Conservation (phyloP, 2,329 filamentous ascomycete species). For the Penicillium polonicum region DNA sequence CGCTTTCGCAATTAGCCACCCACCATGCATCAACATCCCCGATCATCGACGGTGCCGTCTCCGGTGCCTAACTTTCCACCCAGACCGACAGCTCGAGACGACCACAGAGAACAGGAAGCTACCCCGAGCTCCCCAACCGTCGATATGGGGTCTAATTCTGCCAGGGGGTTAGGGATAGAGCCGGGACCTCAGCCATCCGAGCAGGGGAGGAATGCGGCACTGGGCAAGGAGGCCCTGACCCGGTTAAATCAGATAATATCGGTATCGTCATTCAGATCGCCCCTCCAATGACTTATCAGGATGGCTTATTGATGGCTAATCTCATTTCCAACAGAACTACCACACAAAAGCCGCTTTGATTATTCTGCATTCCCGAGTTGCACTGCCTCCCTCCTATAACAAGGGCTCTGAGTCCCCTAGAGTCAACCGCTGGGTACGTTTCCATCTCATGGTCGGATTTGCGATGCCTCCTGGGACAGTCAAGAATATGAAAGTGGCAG, state of each 20-base stretch:
- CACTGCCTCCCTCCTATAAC: slow-evolving; percentile 59
- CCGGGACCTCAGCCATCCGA: slow-evolving; percentile 46
- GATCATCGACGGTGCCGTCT: slow-evolving; percentile 62
- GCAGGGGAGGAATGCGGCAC: slow-evolving; percentile 46
- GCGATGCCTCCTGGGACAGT: neutral
- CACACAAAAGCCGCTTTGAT: slow-evolving; percentile 83
- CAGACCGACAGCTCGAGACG: slow-evolving; percentile 72
- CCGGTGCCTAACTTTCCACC: slow-evolving; percentile 71
- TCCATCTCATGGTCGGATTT: neutral
- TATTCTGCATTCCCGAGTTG: slow-evolving; percentile 76
- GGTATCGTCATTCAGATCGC: slow-evolving; percentile 50
- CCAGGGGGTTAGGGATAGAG: slow-evolving; percentile 52
- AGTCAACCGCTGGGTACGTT: slow-evolving; percentile 82
- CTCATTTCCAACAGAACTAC: slow-evolving; percentile 66
- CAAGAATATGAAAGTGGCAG: neutral
- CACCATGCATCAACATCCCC: slow-evolving; percentile 86
- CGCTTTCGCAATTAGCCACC: slow-evolving; percentile 1
- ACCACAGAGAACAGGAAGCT: slow-evolving; percentile 65
- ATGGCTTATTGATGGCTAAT: slow-evolving; percentile 26
- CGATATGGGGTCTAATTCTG: slow-evolving; percentile 50
- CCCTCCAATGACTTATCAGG: neutral
- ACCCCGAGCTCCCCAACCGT: slow-evolving; percentile 55
- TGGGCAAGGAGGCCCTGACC: slow-evolving; percentile 65
- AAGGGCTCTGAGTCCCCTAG: slow-evolving; percentile 60
- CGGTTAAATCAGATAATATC: slow-evolving; percentile 94